phyloP scores from a whole-genome alignment of 441 rosid genomes.

The Mallotus japonicus region DNA sequence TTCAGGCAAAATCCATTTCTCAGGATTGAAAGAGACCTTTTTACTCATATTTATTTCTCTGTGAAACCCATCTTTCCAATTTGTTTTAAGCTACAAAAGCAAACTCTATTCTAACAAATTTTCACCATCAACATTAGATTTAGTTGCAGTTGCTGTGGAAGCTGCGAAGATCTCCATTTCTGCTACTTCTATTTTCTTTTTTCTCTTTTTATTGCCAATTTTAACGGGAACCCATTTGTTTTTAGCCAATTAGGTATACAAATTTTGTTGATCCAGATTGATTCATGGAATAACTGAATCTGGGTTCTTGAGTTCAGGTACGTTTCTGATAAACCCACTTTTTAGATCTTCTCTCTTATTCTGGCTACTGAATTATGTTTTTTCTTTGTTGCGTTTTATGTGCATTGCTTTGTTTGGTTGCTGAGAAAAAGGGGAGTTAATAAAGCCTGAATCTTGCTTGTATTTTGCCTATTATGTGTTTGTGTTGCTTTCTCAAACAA shows the following conservation, averaged over 20 bases:
- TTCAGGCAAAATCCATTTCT: not conserved
- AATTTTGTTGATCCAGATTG: slow-evolving; percentile 23
- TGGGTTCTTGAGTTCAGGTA: slow-evolving; percentile 32
- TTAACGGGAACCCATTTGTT: slow-evolving; percentile 20
- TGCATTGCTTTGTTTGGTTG: slow-evolving; percentile 13
- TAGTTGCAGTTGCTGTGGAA: not conserved
- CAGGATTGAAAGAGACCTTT: not conserved
- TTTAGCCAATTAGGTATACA: slow-evolving; percentile 23
- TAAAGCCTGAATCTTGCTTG: not conserved
- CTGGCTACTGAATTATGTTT: not conserved
- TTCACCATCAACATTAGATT: not conserved
- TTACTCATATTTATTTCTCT: not conserved
- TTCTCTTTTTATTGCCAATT: not conserved
- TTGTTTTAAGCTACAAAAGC: not conserved
- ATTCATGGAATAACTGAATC: slow-evolving; percentile 23
- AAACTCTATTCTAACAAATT: not conserved
- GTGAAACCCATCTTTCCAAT: not conserved
- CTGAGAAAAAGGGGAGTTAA: slow-evolving; percentile 12
- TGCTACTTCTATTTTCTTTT: not conserved
- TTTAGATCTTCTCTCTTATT: slow-evolving; percentile 27
- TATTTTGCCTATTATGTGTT: slow-evolving; percentile 3
- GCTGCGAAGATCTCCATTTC: slow-evolving; percentile 6
- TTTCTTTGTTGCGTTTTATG: not conserved
- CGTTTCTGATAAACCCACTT: slow-evolving; percentile 21
- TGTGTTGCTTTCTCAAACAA: slow-evolving; percentile 2